Percentiles rank a stretch among this genome's conserved stretches.
These are phyloP conservation scores for Metschnikowia matae DNA, from an alignment of 805 yeast species.

Conservation along the genomic window DNA sequence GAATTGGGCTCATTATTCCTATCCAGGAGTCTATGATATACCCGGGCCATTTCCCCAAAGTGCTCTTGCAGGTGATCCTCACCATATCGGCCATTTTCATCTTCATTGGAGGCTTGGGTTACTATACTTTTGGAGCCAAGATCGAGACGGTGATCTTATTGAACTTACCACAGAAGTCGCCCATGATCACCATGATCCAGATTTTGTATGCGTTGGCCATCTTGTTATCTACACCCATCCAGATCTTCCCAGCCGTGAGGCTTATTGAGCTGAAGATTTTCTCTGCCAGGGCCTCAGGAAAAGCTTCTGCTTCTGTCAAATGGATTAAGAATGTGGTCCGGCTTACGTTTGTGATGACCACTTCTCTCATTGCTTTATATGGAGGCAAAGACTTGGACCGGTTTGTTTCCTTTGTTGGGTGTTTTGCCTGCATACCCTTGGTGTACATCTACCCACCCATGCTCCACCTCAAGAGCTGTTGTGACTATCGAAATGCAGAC, in stretches of 20 bases:
- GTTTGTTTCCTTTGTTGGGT: slow-evolving; percentile 78
- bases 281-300: slow-evolving; percentile 47
- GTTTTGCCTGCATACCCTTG: slow-evolving; percentile 81
- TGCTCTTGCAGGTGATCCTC: slow-evolving; percentile 54
- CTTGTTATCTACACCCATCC: slow-evolving; percentile 74
- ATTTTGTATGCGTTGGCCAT: slow-evolving; percentile 72
- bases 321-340: slow-evolving; percentile 67
- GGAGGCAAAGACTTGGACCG: slow-evolving; percentile 69
- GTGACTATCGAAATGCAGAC: slow-evolving; percentile 21
- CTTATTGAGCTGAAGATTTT: slow-evolving; percentile 64
- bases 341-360: slow-evolving; percentile 47
- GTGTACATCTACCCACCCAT: slow-evolving; percentile 85
- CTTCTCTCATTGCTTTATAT: slow-evolving; percentile 56
- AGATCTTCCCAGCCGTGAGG: slow-evolving; percentile 73
- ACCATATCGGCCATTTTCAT: slow-evolving; percentile 63
- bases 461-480: slow-evolving; percentile 57
- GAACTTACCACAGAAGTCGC: slow-evolving; percentile 66
- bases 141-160: slow-evolving; percentile 66
- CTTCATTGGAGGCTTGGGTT: slow-evolving; percentile 63
- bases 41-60: slow-evolving; percentile 69
- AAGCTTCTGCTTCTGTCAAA: slow-evolving; percentile 46
- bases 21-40: slow-evolving; percentile 77
- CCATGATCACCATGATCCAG: slow-evolving; percentile 60
- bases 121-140: slow-evolving; percentile 60
- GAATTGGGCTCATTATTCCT: slow-evolving; percentile 77